Percentiles rank a stretch among this genome's conserved stretches.
Conservation (phyloP, 2,329 filamentous ascomycete species). For the Epicoccum nigrum region DNA sequence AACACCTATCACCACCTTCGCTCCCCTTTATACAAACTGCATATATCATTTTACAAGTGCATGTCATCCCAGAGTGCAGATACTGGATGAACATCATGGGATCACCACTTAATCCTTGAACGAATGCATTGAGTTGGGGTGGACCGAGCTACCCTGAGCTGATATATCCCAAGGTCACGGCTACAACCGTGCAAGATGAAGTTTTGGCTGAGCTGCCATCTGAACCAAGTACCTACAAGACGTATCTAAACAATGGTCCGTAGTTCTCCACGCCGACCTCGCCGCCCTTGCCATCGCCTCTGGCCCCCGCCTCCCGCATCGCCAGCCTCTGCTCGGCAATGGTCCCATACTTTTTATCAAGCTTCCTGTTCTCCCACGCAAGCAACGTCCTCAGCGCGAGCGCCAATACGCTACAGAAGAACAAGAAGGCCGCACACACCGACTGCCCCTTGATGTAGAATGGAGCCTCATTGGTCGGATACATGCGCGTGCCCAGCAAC, state of each 20-base stretch:
- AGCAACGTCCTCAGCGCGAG: constrained; percentile 39
- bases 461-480: constrained; percentile 40
- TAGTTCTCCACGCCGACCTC: constrained; percentile 43
- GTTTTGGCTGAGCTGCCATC: neutral
- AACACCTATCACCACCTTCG: no score
- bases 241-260: constrained; percentile 42
- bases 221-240: constrained; percentile 26
- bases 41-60: no score
- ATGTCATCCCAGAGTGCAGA: no score
- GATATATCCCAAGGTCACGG: no score
- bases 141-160: no score
- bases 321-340: constrained; percentile 35
- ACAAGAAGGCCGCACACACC: constrained; percentile 48
- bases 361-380: constrained; percentile 46
- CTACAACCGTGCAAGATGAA: neutral
- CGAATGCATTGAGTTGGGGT: no score
- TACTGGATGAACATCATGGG: no score
- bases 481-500: constrained; percentile 45
- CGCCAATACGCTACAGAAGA: constrained; percentile 43
- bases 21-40: no score
- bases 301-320: constrained; percentile 23
- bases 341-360: constrained; percentile 42
- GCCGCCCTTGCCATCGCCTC: constrained; percentile 18
- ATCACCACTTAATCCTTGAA: no score
- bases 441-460: constrained; percentile 45